phyloP scores from a whole-genome alignment of 116 monocot species.

The Iris pallida region DNA sequence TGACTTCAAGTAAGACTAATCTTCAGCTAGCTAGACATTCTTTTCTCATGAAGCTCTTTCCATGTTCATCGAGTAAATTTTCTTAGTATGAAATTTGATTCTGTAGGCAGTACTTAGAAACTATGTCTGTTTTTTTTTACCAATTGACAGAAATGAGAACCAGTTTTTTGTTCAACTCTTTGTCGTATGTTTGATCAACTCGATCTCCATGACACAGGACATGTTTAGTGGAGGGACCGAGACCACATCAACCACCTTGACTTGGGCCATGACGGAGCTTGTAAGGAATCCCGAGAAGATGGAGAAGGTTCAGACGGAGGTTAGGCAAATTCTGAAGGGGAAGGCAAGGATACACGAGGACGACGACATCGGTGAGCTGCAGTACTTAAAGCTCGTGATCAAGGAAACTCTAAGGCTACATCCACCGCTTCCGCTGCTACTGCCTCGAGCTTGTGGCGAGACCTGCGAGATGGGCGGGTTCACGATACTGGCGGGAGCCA shows the following conservation, averaged over 20 bases:
- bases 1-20: too few relatives aligned
- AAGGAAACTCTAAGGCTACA: conserved; percentile 1
- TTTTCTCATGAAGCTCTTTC: too few relatives aligned
- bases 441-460: background rate
- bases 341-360: background rate
- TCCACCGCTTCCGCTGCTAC: conserved; percentile 1
- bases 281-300: background rate
- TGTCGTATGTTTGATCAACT: too few relatives aligned
- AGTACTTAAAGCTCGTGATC: background rate
- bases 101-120: too few relatives aligned
- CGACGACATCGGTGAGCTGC: background rate
- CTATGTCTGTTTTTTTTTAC: too few relatives aligned
- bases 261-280: conserved; percentile 6
- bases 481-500: background rate
- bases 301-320: background rate
- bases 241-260: conserved; percentile 4
- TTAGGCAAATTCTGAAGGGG: background rate
- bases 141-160: too few relatives aligned
- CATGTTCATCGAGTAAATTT: too few relatives aligned
- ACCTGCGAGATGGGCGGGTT: background rate
- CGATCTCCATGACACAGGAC: too few relatives aligned
- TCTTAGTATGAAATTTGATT: too few relatives aligned
- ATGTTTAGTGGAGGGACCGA: background rate
- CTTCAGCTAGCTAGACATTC: too few relatives aligned
- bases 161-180: too few relatives aligned